Base-by-base conservation (phyloP, 2,329 filamentous ascomycete species). In the Leptographium lundbergii region DNA sequence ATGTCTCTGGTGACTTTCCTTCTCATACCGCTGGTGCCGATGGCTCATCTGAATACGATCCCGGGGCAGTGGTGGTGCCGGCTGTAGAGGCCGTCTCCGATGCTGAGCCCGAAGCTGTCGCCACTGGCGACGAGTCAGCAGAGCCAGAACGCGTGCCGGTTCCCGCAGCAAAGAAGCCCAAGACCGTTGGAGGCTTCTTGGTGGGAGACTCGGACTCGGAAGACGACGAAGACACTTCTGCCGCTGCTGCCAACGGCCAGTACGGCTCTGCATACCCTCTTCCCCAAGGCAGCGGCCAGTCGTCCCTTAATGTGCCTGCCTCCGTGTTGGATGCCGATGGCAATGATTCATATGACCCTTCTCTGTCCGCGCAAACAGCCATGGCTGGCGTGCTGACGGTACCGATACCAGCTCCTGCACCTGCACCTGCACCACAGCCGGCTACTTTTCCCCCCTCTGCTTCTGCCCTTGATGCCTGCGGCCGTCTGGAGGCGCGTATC, bases 401-500 rank as follows among this genome's bases (percentile, higher is more conserved):
- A n/a, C 42, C 42, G 42, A 45, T 45, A 45, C 42, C 64, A 45
- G 42, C 29, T 36, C 27, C 64, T 69, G 61, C 24, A 6, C 34
- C 24, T 45, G 11, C 9, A 36, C 56, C 56, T 32, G 24, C 63
- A 34, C 56, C 64, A 9, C 56, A 39, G 10, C 45, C 32, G 63
- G 54, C 64, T 61, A 62, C 65, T 59, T 29, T 59, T 32, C 61
- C 67, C 59, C 58, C 61, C 60, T 63, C 62, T 59, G 68, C 61
- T 67, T 69, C 67, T 62, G 45, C 25, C 13, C 81, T 86, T 73
- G 88, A 95, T 73, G 82, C 81, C 64, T 79, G 92, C 66, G 85
- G 87, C 60, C 82, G 91, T 61, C 79, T 97, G 68, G 92, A 99
- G 75, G 89, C 94, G 70, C 86, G 92, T 68, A 87, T 97, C 70